Base-by-base conservation (phyloP, 1,284 basidiomycete genomes). In the Flammula alnicola region DNA sequence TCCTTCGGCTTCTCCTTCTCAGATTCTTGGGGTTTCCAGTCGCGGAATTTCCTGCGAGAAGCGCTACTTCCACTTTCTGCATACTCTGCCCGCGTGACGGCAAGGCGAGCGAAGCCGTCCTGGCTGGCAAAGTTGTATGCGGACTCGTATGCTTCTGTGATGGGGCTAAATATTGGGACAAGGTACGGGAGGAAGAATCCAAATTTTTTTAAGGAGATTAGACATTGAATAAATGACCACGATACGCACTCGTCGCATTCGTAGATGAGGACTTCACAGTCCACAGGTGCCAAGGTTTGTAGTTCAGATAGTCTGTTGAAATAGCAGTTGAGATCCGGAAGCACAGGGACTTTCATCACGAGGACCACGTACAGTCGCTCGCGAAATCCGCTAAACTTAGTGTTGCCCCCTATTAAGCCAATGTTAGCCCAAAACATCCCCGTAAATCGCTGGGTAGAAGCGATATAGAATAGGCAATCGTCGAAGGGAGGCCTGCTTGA, bases 391-490 rank as follows among this genome's bases (percentile, higher is more conserved):
- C 84, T 76, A 56, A 95, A 82, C 58, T 83, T 82, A 3, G 84
- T 83, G 63, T 83, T 86, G 5, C 95, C 95, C 43, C 95, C 95
- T 56, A 94, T 81, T 51, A 97, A 72, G 4, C 91, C 88, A 55
- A 98, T 93, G 66, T 98, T 93, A 30, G 84, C 83, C 94, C 94
- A 98, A 69, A 94, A 94, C 84, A 97, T 83, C 91, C 93, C 58
- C 86, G 91, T 27, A 95, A 61, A 59, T 93, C 91, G 41, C 79
- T 74, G 0, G 90, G 90, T 52, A 95, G 79, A 26, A 78, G 70
- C 1, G 78, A 74, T 63, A 98, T 93, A 48, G 88, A 86, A 49
- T 80, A 64, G 27, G 88, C 86, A 47, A 97, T 82, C 4, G 88
- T 84, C 47, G 80, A 79, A 19, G 92, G 77, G 12, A 98, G 71